phyloP scores from a whole-genome alignment of 1,139 yeast species.

The Kluyveromyces sp. region DNA sequence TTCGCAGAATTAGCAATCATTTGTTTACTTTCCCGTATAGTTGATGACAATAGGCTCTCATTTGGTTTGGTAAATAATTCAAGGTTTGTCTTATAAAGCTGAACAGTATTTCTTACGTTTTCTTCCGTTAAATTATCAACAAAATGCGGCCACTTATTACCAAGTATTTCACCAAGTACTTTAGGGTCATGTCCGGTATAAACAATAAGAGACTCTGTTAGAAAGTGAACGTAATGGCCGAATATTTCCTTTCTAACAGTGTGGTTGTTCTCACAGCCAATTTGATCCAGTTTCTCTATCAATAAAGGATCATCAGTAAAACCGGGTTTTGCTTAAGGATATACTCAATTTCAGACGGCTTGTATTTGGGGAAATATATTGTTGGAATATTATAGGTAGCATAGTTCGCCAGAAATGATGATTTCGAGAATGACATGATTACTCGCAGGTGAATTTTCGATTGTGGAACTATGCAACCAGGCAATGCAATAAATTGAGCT shows the following conservation, averaged over 20 bases:
- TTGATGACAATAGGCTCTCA: constrained; percentile 15
- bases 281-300: constrained; percentile 5
- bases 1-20: constrained; percentile 3
- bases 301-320: constrained; percentile 11
- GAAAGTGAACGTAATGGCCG: constrained; percentile 22
- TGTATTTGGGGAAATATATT: constrained; percentile 27
- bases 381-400: constrained; percentile 23
- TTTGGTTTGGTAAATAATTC: constrained; percentile 20
- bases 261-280: constrained; percentile 3
- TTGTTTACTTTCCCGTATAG: neutral
- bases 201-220: constrained; percentile 26
- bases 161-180: constrained; percentile 24
- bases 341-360: constrained; percentile 16
- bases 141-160: constrained; percentile 26
- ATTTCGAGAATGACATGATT: constrained; percentile 20
- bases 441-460: constrained; percentile 20
- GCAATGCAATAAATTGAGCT: constrained; percentile 21
- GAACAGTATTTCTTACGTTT: constrained; percentile 21
- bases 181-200: constrained; percentile 28
- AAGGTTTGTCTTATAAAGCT: constrained; percentile 20
- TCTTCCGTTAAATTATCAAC: constrained; percentile 15
- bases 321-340: constrained; percentile 18
- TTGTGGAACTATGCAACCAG: constrained; percentile 18
- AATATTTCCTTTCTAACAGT: constrained; percentile 9
- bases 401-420: constrained; percentile 21